These are phyloP conservation scores for Oryza australiensis DNA, from an alignment of 176 grass and related monocot genomes.

Conservation along the genomic window DNA sequence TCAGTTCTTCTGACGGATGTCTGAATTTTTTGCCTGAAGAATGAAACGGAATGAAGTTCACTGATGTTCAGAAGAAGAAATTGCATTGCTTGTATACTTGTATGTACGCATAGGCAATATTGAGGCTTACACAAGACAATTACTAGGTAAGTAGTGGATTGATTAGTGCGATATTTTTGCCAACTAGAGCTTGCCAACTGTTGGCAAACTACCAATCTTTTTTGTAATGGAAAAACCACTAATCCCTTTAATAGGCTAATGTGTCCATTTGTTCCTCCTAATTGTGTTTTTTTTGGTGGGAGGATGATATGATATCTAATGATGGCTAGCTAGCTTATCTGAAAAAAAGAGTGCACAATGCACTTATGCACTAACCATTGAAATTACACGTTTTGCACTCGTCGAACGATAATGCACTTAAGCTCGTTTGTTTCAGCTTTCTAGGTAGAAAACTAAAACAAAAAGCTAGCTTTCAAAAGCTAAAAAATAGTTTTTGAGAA, in stretches of 20 bases:
- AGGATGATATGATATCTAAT: neutral
- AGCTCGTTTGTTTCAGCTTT: too few relatives aligned
- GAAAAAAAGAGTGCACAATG: neutral
- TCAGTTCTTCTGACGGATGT: neutral
- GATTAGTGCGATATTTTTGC: neutral
- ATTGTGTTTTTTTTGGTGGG: neutral
- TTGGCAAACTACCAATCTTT: neutral
- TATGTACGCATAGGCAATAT: neutral
- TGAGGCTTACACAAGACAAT: neutral
- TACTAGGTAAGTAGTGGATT: too few relatives aligned
- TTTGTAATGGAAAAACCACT: neutral
- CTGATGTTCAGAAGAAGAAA: neutral
- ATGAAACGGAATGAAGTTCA: neutral
- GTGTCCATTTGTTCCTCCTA: neutral
- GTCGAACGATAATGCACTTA: slow-evolving; percentile 5
- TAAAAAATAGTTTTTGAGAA: too few relatives aligned
- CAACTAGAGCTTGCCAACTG: neutral
- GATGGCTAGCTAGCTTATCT: slow-evolving; percentile 10
- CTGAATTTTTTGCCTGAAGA: slow-evolving; percentile 15
- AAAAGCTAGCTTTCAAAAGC: too few relatives aligned
- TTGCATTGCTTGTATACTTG: neutral
- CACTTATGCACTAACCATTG: slow-evolving; percentile 3
- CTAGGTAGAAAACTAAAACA: too few relatives aligned
- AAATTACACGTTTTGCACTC: neutral
- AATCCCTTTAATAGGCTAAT: neutral